Percentiles rank a stretch among this genome's conserved stretches.
phyloP scores from a whole-genome alignment of 352 stramenopile species.

The Phytophthora colocasiae region DNA sequence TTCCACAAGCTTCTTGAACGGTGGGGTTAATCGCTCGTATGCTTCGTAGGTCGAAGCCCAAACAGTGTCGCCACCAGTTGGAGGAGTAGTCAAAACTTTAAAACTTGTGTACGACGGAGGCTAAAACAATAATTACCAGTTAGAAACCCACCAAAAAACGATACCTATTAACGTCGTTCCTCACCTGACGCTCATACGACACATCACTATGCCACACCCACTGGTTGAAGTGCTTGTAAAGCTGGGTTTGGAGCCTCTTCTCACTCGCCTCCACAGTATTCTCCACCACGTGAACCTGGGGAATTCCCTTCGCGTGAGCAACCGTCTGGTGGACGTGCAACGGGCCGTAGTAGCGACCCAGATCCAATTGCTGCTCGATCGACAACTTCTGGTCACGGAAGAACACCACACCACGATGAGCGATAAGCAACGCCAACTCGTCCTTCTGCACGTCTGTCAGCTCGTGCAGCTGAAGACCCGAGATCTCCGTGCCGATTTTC shows the following conservation, averaged over 20 bases:
- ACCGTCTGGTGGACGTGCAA: slow-evolving; percentile 29
- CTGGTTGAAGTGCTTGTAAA: slow-evolving; percentile 28
- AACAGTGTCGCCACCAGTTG: slow-evolving; percentile 49
- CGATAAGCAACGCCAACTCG: slow-evolving; percentile 25
- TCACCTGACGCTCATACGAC: slow-evolving; percentile 43
- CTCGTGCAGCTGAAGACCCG: slow-evolving; percentile 30
- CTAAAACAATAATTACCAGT: slow-evolving; percentile 11
- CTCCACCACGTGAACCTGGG: slow-evolving; percentile 22
- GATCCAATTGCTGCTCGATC: slow-evolving; percentile 22
- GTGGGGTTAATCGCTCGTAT: slow-evolving; percentile 51
- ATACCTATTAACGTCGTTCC: not conserved
- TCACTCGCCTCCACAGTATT: slow-evolving; percentile 21
- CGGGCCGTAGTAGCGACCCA: slow-evolving; percentile 31
- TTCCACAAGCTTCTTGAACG: slow-evolving; percentile 50
- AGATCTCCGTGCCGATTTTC: slow-evolving; percentile 31
- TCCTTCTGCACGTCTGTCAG: slow-evolving; percentile 27
- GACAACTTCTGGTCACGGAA: slow-evolving; percentile 30
- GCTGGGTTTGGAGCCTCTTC: slow-evolving; percentile 25
- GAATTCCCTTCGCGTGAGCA: slow-evolving; percentile 19
- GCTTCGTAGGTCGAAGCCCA: slow-evolving; percentile 54
- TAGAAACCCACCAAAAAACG: not conserved
- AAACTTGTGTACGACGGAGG: slow-evolving; percentile 36
- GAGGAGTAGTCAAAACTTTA: slow-evolving; percentile 39
- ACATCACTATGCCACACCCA: slow-evolving; percentile 48
- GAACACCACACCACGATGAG: slow-evolving; percentile 27